These are phyloP conservation scores for Rhamnella rubrinervis DNA, from an alignment of 331 rosid genomes.

Conservation along the genomic window DNA sequence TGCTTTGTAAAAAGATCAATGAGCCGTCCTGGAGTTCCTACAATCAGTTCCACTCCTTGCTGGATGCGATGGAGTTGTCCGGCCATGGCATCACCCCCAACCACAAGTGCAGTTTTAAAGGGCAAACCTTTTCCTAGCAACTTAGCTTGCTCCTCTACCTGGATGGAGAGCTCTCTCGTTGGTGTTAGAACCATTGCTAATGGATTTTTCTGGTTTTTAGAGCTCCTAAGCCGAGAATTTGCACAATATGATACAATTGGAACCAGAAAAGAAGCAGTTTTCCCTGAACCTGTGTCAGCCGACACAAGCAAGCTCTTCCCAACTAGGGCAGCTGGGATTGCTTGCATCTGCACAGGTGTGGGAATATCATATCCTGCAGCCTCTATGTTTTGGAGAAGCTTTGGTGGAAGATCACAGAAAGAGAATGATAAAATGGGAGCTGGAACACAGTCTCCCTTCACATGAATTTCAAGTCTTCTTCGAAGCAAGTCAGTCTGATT, in stretches of 20 bases:
- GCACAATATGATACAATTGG: constrained; percentile 62
- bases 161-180: constrained; percentile 81
- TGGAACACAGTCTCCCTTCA: constrained; percentile 51
- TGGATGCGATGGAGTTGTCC: constrained; percentile 74
- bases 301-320: constrained; percentile 76
- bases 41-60: constrained; percentile 84
- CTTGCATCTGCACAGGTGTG: constrained; percentile 92
- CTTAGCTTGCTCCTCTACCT: constrained; percentile 83
- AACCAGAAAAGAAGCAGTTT: constrained; percentile 74
- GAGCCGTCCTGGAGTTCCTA: constrained; percentile 84
- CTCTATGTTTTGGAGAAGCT: constrained; percentile 72
- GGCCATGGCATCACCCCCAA: constrained; percentile 85
- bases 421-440: constrained; percentile 65
- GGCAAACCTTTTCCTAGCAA: constrained; percentile 76
- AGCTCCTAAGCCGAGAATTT: constrained; percentile 33
- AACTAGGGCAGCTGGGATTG: constrained; percentile 73
- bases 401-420: constrained; percentile 55
- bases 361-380: constrained; percentile 79
- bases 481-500: constrained; percentile 55
- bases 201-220: constrained; percentile 47
- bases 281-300: constrained; percentile 83
- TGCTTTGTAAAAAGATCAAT: constrained; percentile 73
- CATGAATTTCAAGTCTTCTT: constrained; percentile 58
- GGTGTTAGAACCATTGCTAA: constrained; percentile 76
- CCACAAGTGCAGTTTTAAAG: constrained; percentile 89